Evolutionary conservation across 1,284 basidiomycete genomes (phyloP).

Genomic region (Rhodotorula sp.): DNA sequence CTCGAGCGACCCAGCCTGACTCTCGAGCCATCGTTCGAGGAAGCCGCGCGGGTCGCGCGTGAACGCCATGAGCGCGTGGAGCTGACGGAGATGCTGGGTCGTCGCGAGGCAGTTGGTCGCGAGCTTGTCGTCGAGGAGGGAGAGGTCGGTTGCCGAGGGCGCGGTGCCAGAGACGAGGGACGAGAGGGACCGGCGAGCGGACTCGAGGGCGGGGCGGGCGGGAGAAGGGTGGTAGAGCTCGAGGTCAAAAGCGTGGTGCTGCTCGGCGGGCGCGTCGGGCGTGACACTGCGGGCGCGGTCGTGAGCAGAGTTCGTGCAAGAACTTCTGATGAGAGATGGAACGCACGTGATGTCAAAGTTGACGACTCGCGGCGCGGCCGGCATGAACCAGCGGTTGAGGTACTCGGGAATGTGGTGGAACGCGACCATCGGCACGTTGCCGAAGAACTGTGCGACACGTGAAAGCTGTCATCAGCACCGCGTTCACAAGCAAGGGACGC

Average conservation of each 20-base stretch:
- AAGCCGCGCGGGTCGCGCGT: constrained; percentile 75
- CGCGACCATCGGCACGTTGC: constrained; percentile 59
- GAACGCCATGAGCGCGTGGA: constrained; percentile 79
- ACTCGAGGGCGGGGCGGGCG: constrained; percentile 22
- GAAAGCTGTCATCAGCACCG: background rate
- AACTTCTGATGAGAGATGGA: background rate
- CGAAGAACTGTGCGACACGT: constrained; percentile 56
- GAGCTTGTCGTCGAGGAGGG: constrained; percentile 77
- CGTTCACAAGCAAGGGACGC: background rate
- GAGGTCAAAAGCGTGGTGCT: constrained; percentile 69
- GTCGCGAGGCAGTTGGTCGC: constrained; percentile 41
- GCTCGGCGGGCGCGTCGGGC: background rate
- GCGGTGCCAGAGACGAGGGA: constrained; percentile 30
- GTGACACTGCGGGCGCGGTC: background rate
- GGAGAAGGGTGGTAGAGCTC: constrained; percentile 66
- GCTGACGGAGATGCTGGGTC: constrained; percentile 59
- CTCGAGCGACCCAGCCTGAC: constrained; percentile 86
- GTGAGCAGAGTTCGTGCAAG: background rate
- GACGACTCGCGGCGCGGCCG: constrained; percentile 80
- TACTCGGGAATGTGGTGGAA: constrained; percentile 85
- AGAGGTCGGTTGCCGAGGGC: constrained; percentile 57
- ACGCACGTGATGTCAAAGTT: constrained; percentile 61
- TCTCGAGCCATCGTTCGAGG: constrained; percentile 84
- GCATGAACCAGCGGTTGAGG: constrained; percentile 72
- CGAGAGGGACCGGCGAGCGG: background rate